Conservation (phyloP, 164 flowering plant genomes). For the Sextonia rubra region DNA sequence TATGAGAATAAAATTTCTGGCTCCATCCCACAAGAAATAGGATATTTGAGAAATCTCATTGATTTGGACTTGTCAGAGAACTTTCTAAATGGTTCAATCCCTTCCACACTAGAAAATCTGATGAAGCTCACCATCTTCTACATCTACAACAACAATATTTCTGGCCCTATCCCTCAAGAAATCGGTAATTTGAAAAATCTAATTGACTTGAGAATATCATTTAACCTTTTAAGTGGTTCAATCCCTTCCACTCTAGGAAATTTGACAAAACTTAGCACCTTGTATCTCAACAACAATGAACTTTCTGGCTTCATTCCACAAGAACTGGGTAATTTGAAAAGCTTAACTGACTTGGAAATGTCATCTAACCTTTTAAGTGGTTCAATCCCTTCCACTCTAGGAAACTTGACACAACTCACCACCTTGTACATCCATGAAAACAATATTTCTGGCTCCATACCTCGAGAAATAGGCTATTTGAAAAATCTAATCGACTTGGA, state of each 20-base stretch:
- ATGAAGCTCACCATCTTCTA: neutral
- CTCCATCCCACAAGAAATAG: conserved; percentile 22
- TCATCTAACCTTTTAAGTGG: neutral
- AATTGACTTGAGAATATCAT: neutral
- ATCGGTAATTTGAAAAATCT: neutral
- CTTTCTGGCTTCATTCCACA: no score
- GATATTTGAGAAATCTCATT: conserved; percentile 6
- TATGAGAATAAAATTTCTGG: conserved; percentile 15
- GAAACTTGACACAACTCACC: neutral
- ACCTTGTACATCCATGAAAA: neutral
- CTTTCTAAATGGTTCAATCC: conserved; percentile 16
- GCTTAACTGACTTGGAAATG: neutral
- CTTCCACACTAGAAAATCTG: conserved; percentile 22
- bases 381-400: neutral
- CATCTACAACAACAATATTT: neutral
- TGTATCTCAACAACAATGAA: no score
- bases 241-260: neutral
- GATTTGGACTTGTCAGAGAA: neutral
- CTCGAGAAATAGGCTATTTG: neutral
- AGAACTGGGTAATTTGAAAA: no score
- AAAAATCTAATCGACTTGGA: no score
- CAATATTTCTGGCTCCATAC: neutral
- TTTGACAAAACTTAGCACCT: no score
- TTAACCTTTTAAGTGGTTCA: neutral
- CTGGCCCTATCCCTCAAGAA: neutral